Conservation (phyloP, 768 basidiomycete genomes). For the Grammothele lineata region DNA sequence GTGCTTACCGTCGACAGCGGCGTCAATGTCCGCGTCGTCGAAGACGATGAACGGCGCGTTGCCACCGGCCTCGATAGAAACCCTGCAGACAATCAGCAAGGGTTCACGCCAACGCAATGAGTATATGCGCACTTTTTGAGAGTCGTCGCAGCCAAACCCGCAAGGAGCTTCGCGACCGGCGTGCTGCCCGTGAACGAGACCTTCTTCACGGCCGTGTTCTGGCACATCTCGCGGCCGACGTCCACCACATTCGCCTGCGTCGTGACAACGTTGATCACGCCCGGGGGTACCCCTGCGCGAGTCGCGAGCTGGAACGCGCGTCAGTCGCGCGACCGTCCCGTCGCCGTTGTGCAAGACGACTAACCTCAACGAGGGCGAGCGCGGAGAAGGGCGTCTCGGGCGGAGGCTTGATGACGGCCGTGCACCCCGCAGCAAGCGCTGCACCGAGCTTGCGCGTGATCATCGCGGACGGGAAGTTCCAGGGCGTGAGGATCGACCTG, state of each 20-base stretch:
- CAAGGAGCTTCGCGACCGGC: slow-evolving; percentile 70
- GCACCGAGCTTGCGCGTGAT: slow-evolving; percentile 87
- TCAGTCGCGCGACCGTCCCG: too few species aligned
- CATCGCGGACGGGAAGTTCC: slow-evolving; percentile 97
- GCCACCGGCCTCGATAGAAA: slow-evolving; percentile 87
- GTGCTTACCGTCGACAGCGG: slow-evolving; percentile 74
- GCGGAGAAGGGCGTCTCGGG: slow-evolving; percentile 93
- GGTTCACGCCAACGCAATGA: too few species aligned
- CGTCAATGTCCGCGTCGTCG: slow-evolving; percentile 90
- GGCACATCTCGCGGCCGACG: slow-evolving; percentile 94
- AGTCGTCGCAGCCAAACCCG: slow-evolving; percentile 67
- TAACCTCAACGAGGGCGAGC: slow-evolving; percentile 86
- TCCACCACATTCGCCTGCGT: slow-evolving; percentile 79
- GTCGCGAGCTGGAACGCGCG: slow-evolving; percentile 69
- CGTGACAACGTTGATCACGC: slow-evolving; percentile 92
- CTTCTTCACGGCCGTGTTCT: slow-evolving; percentile 82
- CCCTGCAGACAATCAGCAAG: too few species aligned
- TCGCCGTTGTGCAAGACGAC: too few species aligned
- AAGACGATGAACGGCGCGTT: slow-evolving; percentile 98
- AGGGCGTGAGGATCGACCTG: slow-evolving; percentile 78
- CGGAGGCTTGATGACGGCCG: slow-evolving; percentile 91
- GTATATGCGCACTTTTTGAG: slow-evolving; percentile 67
- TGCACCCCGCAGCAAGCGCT: slow-evolving; percentile 95
- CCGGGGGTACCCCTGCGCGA: slow-evolving; percentile 91
- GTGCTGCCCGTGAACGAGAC: slow-evolving; percentile 92